Evolutionary conservation across 306 rosid genomes (phyloP), one percentile per base, ranked within the genome.

Genomic region (Oemleria cerasiformis): DNA sequence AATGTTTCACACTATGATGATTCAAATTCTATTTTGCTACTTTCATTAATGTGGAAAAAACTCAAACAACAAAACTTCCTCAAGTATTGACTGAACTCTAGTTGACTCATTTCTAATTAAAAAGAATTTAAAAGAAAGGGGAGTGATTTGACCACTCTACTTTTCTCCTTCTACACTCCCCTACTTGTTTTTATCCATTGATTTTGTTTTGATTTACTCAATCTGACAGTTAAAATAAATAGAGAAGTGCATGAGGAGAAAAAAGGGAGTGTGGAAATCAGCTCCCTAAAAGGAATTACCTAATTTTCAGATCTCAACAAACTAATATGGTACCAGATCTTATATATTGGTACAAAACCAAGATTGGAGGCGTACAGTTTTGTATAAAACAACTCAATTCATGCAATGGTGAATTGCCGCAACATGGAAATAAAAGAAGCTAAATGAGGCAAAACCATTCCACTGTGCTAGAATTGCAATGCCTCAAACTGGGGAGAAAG

Each of bases 331-430:
- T 36, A 30, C 43, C 40, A 34, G n/a, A 49, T 60, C 44, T 60
- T 36, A 60, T 16, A 15, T 36, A 1, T 9, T 60, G 64, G 34
- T 14, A n/a, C 41, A 59, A 25, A 23, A 17, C 9, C 7, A 59
- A 34, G 21, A 25, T 5, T 25, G 19, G 34, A 4, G 36, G 36
- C 7, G 34, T 38, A 14, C 21, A 38, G 5, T 39, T 38, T 13
- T 57, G 3, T 55, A 23, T 40, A 39, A 40, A 16, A 40, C 15
- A 54, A 36, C 44, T 8, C 23, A 34, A 60, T 17, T 12, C 72
- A 50, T 17, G 25, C 30, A 16, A 47, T 67, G 71, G n/a, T 65
- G 58, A 69, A 50, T 69, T 69, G 21, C 15, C 21, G 5, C 39
- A 14, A 54, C 20, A 40, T 9, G 51, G 20, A 40, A 53, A 68